These are phyloP conservation scores for Candida pseudofarinosa DNA, from an alignment of 805 yeast genomes.

Conservation along the genomic window DNA sequence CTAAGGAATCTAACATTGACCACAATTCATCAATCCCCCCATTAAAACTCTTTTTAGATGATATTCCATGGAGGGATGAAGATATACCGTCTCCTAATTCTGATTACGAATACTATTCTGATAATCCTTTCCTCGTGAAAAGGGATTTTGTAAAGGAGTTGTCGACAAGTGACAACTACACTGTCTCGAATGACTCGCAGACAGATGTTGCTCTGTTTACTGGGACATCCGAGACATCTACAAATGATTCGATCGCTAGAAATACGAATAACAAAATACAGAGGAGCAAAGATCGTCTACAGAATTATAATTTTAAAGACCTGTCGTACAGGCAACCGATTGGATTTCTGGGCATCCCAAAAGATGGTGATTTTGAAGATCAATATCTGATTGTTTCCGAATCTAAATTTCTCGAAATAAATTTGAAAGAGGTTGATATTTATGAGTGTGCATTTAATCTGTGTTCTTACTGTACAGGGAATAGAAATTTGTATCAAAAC, in stretches of 20 bases:
- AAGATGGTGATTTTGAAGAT: slow-evolving; percentile 16
- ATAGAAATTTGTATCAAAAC: slow-evolving; percentile 18
- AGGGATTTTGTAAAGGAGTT: background rate
- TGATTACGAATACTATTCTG: background rate
- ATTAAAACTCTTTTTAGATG: background rate
- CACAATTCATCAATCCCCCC: background rate
- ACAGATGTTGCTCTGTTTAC: background rate
- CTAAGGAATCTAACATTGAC: background rate
- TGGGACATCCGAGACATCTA: background rate
- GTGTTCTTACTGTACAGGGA: slow-evolving; percentile 28
- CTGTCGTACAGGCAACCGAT: background rate
- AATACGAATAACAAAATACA: background rate
- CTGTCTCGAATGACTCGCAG: background rate
- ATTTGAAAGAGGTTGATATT: slow-evolving; percentile 2
- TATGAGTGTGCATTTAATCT: slow-evolving; percentile 22
- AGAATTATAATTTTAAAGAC: background rate
- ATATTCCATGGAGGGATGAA: background rate
- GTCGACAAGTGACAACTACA: background rate
- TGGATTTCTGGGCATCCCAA: background rate
- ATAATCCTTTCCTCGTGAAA: background rate
- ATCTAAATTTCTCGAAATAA: slow-evolving; percentile 1
- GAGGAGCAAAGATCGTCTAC: background rate
- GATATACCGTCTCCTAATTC: background rate
- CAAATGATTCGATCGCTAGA: background rate
- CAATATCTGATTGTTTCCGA: slow-evolving; percentile 20